Conservation (phyloP, 148 eudicot genomes). For the Cornus controversa region DNA sequence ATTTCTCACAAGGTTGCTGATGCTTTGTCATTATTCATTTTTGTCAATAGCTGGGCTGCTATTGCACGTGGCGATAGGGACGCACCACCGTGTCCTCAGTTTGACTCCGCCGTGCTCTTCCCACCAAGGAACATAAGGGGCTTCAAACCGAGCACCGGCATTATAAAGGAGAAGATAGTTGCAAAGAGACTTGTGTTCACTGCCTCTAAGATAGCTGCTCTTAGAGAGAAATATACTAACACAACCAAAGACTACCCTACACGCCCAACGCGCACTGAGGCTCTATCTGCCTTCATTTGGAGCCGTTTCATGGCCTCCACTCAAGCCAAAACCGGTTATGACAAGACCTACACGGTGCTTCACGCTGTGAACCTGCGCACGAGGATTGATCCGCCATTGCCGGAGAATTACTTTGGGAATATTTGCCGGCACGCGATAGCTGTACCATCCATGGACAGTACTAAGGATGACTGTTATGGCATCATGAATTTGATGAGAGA, state of each 20-base stretch:
- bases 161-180: slow-evolving; percentile 10
- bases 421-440: slow-evolving; percentile 2
- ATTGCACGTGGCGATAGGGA: slow-evolving; percentile 4
- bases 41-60: slow-evolving; percentile 35
- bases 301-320: slow-evolving; percentile 20
- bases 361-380: slow-evolving; percentile 31
- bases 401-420: slow-evolving; percentile 36
- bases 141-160: background rate
- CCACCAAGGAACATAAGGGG: slow-evolving; percentile 16
- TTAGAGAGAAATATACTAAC: slow-evolving; percentile 7
- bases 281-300: slow-evolving; percentile 40
- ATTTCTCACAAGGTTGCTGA: slow-evolving; percentile 36
- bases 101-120: slow-evolving; percentile 17
- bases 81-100: background rate
- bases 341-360: slow-evolving; percentile 11
- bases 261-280: slow-evolving; percentile 22
- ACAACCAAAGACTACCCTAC: background rate
- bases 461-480: background rate
- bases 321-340: background rate
- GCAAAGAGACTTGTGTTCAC: slow-evolving; percentile 32
- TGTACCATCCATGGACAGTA: background rate
- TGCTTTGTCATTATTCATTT: slow-evolving; percentile 28
- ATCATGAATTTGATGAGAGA: slow-evolving; percentile 7
- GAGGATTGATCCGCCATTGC: slow-evolving; percentile 14
- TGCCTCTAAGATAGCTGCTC: slow-evolving; percentile 15